phyloP scores from a whole-genome alignment of 2,329 filamentous ascomycete species.

The Davidsoniella virescens region DNA sequence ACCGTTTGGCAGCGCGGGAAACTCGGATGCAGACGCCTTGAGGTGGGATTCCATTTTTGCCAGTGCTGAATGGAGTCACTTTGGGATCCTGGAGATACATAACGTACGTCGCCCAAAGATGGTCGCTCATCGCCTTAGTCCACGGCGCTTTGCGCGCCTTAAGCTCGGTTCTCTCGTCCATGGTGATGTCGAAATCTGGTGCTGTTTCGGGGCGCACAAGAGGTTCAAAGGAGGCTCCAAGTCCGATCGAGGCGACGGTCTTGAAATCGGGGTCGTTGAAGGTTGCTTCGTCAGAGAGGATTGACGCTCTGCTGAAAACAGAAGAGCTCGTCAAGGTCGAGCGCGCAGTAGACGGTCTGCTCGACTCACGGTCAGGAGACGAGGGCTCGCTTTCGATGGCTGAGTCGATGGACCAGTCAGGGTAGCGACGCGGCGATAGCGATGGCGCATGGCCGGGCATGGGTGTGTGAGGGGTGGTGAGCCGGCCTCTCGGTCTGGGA shows the following conservation, averaged over 20 bases:
- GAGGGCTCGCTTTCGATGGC: slow-evolving; percentile 37
- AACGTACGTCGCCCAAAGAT: slow-evolving; percentile 49
- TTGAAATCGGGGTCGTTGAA: slow-evolving; percentile 33
- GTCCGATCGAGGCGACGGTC: background rate
- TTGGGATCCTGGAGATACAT: slow-evolving; percentile 51
- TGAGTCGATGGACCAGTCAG: slow-evolving; percentile 43
- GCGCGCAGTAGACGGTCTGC: slow-evolving; percentile 41
- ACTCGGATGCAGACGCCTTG: slow-evolving; percentile 49
- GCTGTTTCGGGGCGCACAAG: background rate
- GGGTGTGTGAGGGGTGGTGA: slow-evolving; percentile 37
- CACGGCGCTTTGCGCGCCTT: slow-evolving; percentile 38
- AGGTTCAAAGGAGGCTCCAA: too few species aligned
- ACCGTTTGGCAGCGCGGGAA: slow-evolving; percentile 47
- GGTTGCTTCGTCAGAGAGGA: slow-evolving; percentile 37
- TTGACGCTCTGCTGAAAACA: slow-evolving; percentile 39
- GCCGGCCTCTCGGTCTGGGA: slow-evolving; percentile 3
- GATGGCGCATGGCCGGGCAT: slow-evolving; percentile 30
- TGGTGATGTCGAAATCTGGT: slow-evolving; percentile 6
- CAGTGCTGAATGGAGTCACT: slow-evolving; percentile 48
- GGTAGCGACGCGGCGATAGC: slow-evolving; percentile 31
- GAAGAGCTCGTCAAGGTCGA: slow-evolving; percentile 43
- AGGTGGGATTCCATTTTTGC: slow-evolving; percentile 47
- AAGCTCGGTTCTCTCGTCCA: slow-evolving; percentile 9
- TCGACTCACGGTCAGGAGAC: slow-evolving; percentile 41
- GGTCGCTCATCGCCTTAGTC: slow-evolving; percentile 48